phyloP scores from a whole-genome alignment of 306 rosid genomes.

The peach (Prunus persica) region DNA sequence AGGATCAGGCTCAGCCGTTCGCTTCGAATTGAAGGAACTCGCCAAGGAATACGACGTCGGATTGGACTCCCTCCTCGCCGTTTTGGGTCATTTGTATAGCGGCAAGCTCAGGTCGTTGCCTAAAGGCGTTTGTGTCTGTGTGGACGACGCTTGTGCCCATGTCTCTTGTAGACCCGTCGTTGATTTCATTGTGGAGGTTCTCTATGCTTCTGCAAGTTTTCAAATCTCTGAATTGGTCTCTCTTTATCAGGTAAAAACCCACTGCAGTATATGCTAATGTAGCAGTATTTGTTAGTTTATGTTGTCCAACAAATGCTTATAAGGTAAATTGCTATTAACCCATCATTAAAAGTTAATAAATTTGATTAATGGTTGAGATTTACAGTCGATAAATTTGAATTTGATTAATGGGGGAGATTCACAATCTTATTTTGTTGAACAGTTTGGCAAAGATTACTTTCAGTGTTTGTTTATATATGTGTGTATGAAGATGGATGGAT shows the following conservation, averaged over 20 bases:
- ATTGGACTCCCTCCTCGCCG: slow-evolving; percentile 33
- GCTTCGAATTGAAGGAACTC: slow-evolving; percentile 42
- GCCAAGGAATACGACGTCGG: slow-evolving; percentile 51
- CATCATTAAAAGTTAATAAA: neutral
- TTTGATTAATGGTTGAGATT: neutral
- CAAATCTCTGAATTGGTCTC: slow-evolving; percentile 40
- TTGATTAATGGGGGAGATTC: neutral
- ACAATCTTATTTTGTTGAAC: neutral
- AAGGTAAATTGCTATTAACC: neutral
- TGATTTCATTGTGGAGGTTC: slow-evolving; percentile 51
- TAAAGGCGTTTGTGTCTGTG: slow-evolving; percentile 39
- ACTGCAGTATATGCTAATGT: neutral
- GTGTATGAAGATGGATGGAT: neutral
- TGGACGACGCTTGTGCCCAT: slow-evolving; percentile 55
- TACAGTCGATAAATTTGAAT: neutral
- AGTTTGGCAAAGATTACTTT: neutral
- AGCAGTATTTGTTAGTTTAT: neutral
- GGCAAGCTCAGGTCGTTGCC: slow-evolving; percentile 37
- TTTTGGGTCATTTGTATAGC: slow-evolving; percentile 52
- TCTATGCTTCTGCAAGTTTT: slow-evolving; percentile 47
- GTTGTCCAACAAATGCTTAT: neutral
- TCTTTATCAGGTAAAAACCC: slow-evolving; percentile 44
- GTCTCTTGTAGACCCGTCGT: slow-evolving; percentile 50
- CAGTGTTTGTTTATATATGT: neutral
- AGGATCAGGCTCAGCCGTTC: neutral